These are phyloP conservation scores for Serendipita indica DNA, from an alignment of 768 basidiomycete species.

Conservation along the genomic window DNA sequence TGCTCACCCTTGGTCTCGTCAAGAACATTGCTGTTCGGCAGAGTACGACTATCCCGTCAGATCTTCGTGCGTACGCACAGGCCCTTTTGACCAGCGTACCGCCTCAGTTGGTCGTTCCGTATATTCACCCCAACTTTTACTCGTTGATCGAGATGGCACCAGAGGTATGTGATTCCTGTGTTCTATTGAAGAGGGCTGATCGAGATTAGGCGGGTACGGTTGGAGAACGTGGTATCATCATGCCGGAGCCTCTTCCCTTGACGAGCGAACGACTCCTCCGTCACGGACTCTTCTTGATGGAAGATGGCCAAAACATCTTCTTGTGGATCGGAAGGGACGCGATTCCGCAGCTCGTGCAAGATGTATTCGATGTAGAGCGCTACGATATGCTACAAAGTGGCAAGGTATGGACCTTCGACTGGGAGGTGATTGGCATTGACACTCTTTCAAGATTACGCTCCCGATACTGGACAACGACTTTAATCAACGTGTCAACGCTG, in stretches of 20 bases:
- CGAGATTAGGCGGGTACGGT: slow-evolving; percentile 72
- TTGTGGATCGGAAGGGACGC: slow-evolving; percentile 97
- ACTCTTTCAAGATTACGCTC: slow-evolving; percentile 52
- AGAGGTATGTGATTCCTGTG: slow-evolving; percentile 39
- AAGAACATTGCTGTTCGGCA: slow-evolving; percentile 96
- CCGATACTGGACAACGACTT: slow-evolving; percentile 83
- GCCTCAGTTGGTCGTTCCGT: slow-evolving; percentile 80
- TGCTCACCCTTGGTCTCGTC: slow-evolving; percentile 74
- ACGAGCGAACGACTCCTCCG: slow-evolving; percentile 92
- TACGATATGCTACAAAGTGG: slow-evolving; percentile 87
- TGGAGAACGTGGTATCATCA: slow-evolving; percentile 72
- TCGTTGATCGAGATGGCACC: slow-evolving; percentile 91
- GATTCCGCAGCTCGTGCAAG: slow-evolving; percentile 85
- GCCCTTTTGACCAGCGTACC: slow-evolving; percentile 81
- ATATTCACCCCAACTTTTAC: slow-evolving; percentile 91
- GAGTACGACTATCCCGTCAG: slow-evolving; percentile 92
- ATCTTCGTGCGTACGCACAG: slow-evolving; percentile 91
- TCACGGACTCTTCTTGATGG: slow-evolving; percentile 91
- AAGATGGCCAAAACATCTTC: slow-evolving; percentile 96
- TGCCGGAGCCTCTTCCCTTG: slow-evolving; percentile 77
- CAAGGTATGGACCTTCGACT: slow-evolving; percentile 42
- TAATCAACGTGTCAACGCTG: slow-evolving; percentile 87
- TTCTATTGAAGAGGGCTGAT: neutral
- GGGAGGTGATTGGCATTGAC: neutral
- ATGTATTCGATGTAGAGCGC: slow-evolving; percentile 80